A percentile compares a stretch with the other conserved stretches of the same genome.
These are phyloP conservation scores for Xylaria sp. DNA, from an alignment of 2,329 filamentous ascomycete genomes.

Conservation along the genomic window DNA sequence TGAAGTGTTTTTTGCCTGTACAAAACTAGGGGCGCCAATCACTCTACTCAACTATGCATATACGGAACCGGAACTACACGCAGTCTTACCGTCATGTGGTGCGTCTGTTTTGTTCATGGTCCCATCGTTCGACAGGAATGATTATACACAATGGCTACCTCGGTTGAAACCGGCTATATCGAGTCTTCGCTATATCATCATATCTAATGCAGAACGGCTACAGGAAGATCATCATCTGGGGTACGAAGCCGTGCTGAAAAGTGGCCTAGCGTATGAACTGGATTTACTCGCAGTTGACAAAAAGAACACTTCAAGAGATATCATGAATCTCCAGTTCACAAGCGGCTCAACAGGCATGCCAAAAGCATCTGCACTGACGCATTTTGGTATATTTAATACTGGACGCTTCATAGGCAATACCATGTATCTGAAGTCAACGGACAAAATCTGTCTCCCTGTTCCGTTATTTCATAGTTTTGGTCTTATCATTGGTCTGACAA, in stretches of 20 bases:
- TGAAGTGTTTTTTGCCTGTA: not conserved
- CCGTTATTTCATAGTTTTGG: conserved; percentile 1
- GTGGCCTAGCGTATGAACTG: not conserved
- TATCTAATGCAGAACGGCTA: not conserved
- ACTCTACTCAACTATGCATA: not conserved
- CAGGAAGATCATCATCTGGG: not conserved
- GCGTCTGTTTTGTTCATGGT: not conserved
- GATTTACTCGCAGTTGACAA: not conserved
- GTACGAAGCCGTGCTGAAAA: not conserved
- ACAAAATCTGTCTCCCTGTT: conserved; percentile 1
- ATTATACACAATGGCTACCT: not conserved
- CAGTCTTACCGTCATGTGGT: not conserved
- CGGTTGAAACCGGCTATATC: not conserved
- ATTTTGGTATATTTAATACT: not conserved
- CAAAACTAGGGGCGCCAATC: not conserved
- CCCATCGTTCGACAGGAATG: not conserved
- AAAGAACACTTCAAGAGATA: not conserved
- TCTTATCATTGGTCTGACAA: not conserved
- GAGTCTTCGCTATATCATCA: not conserved
- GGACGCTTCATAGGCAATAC: not conserved
- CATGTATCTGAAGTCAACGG: not conserved
- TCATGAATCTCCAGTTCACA: not conserved
- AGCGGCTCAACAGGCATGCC: not conserved
- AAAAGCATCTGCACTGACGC: not conserved
- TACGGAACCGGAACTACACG: not conserved